Percentiles rank a stretch among this genome's conserved stretches.
phyloP scores from a whole-genome alignment of 2,329 filamentous ascomycete species.

The Sporothrix humicola region DNA sequence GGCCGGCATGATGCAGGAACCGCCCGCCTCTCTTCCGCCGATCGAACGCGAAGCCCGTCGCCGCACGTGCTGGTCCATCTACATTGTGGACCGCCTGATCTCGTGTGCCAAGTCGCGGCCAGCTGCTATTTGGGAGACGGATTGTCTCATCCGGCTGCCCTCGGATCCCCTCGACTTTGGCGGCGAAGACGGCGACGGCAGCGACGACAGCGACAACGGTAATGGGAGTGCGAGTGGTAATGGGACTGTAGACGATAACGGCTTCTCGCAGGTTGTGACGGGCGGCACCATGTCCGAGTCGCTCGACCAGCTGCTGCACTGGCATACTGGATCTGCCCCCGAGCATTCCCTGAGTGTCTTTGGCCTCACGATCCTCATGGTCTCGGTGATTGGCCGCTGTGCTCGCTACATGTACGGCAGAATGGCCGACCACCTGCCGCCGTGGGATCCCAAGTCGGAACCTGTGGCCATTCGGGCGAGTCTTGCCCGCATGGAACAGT shows the following conservation, averaged over 20 bases:
- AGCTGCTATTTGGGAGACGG: neutral
- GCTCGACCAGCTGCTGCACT: neutral
- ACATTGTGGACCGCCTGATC: conserved; percentile 1
- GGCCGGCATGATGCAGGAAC: conserved; percentile 10
- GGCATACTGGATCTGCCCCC: neutral
- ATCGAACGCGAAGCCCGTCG: neutral
- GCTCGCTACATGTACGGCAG: conserved; percentile 1
- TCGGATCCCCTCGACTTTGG: neutral
- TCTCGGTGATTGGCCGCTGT: neutral
- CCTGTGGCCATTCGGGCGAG: neutral
- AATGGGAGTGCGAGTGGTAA: neutral
- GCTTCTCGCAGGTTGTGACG: neutral
- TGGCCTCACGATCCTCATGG: conserved; percentile 17
- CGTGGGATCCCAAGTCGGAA: neutral
- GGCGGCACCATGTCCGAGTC: neutral
- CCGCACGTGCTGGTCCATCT: conserved; percentile 17
- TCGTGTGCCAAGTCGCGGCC: conserved; percentile 2
- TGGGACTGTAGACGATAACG: no score
- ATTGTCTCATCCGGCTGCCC: neutral
- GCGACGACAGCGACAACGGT: neutral
- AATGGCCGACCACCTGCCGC: neutral
- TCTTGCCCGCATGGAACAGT: neutral
- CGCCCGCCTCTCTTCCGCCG: neutral
- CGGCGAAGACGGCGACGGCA: neutral
- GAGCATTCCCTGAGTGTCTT: neutral